phyloP scores from a whole-genome alignment of 225 moss, liverwort and hornwort genomes.

The Straminergon stramineum region DNA sequence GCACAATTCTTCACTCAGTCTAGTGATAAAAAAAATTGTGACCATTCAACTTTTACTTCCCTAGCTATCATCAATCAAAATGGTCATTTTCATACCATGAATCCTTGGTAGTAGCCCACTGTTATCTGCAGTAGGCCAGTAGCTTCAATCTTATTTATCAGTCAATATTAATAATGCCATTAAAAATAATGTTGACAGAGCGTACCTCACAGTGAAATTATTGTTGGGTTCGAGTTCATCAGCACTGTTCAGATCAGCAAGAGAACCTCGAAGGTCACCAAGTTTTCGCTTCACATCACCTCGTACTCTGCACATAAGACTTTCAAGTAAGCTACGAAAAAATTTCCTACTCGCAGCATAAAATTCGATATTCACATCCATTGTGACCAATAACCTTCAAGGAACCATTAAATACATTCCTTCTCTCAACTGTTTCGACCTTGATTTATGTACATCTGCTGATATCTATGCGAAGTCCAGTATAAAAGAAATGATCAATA shows the following conservation, averaged over 20 bases:
- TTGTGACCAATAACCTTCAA: not conserved
- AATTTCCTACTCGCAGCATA: not conserved
- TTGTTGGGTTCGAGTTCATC: conserved; percentile 39
- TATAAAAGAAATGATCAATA: not conserved
- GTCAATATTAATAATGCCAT: not conserved
- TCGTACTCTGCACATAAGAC: conserved; percentile 13
- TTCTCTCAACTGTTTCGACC: not conserved
- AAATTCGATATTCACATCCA: not conserved
- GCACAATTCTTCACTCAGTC: not conserved
- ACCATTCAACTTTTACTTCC: not conserved
- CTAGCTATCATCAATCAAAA: not conserved
- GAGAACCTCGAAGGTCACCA: conserved; percentile 33
- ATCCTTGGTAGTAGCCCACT: not conserved
- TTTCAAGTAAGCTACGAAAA: not conserved
- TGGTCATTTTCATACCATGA: not conserved
- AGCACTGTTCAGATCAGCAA: conserved; percentile 27
- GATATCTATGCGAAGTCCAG: not conserved
- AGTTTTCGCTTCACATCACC: conserved; percentile 52
- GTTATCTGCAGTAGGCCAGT: not conserved
- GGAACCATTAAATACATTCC: not conserved
- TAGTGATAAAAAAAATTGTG: not conserved
- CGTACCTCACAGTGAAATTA: conserved; percentile 35
- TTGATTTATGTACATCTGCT: not conserved
- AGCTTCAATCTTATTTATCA: not conserved
- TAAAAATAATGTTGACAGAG: not conserved